Conservation (phyloP, 371 early-diverging fungal genomes). For the Mucor sp. region DNA sequence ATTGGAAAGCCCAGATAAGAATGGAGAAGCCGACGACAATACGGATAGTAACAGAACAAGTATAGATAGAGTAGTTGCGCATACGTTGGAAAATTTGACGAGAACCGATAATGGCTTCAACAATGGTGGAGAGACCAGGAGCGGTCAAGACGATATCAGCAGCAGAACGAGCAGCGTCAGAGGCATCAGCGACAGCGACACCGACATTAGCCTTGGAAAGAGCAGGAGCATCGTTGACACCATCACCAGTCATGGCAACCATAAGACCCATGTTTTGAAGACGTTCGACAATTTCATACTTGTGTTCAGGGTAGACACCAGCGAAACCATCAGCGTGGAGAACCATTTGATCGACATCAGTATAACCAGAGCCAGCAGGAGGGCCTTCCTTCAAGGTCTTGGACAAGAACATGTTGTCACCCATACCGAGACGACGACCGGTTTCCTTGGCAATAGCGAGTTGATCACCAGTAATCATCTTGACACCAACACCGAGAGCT, state of each 20-base stretch:
- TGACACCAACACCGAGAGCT: conserved; percentile 85
- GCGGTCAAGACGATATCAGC: conserved; percentile 79
- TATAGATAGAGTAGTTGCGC: conserved; percentile 61
- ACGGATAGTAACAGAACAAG: conserved; percentile 65
- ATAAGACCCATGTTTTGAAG: conserved; percentile 80
- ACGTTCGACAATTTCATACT: conserved; percentile 90
- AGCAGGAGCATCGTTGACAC: conserved; percentile 96
- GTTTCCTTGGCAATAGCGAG: conserved; percentile 89
- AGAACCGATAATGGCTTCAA: conserved; percentile 65
- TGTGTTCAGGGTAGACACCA: conserved; percentile 92
- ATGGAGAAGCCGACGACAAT: conserved; percentile 62
- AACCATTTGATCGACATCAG: conserved; percentile 78
- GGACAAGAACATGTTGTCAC: conserved; percentile 72
- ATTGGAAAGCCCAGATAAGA: conserved; percentile 57
- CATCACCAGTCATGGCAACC: conserved; percentile 95
- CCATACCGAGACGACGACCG: conserved; percentile 75
- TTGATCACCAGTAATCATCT: conserved; percentile 97
- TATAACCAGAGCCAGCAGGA: conserved; percentile 70
- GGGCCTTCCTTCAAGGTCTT: conserved; percentile 75
- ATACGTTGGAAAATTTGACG: conserved; percentile 77
- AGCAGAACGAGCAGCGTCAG: conserved; percentile 77
- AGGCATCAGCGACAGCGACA: conserved; percentile 80
- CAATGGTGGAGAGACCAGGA: conserved; percentile 76
- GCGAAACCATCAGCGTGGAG: conserved; percentile 87
- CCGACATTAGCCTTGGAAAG: conserved; percentile 85